Conservation (phyloP, 1,284 basidiomycete genomes). For the Sporisorium iseilematis-ciliati region DNA sequence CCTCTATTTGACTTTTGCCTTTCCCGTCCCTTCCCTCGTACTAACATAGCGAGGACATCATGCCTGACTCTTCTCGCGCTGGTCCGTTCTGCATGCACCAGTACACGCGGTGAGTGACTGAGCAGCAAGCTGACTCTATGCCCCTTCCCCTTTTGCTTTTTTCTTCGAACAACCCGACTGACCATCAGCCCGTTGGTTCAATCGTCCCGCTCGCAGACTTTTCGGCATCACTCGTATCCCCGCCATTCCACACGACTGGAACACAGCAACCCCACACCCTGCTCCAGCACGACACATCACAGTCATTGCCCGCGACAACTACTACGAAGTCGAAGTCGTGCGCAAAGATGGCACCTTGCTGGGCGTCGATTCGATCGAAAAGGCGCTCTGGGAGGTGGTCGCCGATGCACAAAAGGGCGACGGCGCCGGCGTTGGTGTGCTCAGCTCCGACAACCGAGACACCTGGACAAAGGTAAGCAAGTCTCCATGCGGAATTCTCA, state of each 20-base stretch:
- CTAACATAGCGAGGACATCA: slow-evolving; percentile 72
- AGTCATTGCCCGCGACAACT: slow-evolving; percentile 83
- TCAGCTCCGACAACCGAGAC: slow-evolving; percentile 86
- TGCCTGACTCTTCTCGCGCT: slow-evolving; percentile 73
- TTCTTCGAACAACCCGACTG: slow-evolving; percentile 32
- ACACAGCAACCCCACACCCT: slow-evolving; percentile 68
- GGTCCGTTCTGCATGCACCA: slow-evolving; percentile 75
- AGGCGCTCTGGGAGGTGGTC: slow-evolving; percentile 77
- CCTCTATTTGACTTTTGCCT: not conserved
- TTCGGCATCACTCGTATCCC: slow-evolving; percentile 70
- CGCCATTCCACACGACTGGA: slow-evolving; percentile 71
- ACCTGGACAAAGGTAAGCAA: slow-evolving; percentile 81
- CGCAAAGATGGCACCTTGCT: slow-evolving; percentile 66
- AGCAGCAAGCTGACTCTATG: slow-evolving; percentile 38
- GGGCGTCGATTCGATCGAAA: slow-evolving; percentile 77
- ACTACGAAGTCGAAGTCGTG: slow-evolving; percentile 80
- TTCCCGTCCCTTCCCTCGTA: not conserved
- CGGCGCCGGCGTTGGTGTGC: slow-evolving; percentile 76
- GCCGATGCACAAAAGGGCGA: slow-evolving; percentile 77
- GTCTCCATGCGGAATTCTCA: not conserved
- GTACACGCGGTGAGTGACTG: slow-evolving; percentile 72
- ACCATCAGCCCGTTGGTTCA: slow-evolving; percentile 55
- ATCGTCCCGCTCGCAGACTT: slow-evolving; percentile 77
- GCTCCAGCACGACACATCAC: slow-evolving; percentile 77
- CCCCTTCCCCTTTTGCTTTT: slow-evolving; percentile 19